phyloP scores from a whole-genome alignment of 306 rosid species.

The Lotus japonicus region DNA sequence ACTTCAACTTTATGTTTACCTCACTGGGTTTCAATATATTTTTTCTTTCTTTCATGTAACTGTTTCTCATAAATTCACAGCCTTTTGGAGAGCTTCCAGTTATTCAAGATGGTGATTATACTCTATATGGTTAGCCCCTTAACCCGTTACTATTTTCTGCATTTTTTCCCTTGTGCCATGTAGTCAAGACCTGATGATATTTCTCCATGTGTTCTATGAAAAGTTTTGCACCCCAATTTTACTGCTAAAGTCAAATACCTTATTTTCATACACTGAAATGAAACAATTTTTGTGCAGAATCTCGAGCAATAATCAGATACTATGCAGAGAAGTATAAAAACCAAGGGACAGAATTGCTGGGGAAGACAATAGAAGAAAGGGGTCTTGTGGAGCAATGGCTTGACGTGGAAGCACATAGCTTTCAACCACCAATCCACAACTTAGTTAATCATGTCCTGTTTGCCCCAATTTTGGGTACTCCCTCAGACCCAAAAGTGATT shows the following conservation, averaged over 20 bases:
- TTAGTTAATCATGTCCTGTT: slow-evolving; percentile 27
- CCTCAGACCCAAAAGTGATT: slow-evolving; percentile 32
- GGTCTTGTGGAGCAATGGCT: slow-evolving; percentile 54
- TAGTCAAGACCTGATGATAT: not conserved
- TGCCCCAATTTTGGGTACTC: slow-evolving; percentile 16
- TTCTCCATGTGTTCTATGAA: not conserved
- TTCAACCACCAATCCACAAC: slow-evolving; percentile 24
- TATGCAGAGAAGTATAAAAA: slow-evolving; percentile 39
- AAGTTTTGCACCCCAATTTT: not conserved
- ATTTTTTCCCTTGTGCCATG: not conserved
- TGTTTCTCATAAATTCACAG: slow-evolving; percentile 12
- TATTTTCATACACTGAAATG: not conserved
- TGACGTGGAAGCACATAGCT: slow-evolving; percentile 45
- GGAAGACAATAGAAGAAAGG: slow-evolving; percentile 38
- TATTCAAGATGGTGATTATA: slow-evolving; percentile 46
- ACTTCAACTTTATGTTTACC: no score
- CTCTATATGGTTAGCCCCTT: slow-evolving; percentile 34
- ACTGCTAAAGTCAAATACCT: not conserved
- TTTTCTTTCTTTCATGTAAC: no score
- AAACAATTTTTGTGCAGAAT: slow-evolving; percentile 25
- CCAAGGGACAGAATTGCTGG: slow-evolving; percentile 40
- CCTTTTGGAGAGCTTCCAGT: slow-evolving; percentile 51
- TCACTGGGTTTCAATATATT: no score
- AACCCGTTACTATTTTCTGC: not conserved
- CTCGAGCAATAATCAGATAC: slow-evolving; percentile 45